Percentiles rank a stretch among this genome's conserved stretches.
Evolutionary conservation across 345 rosid species (phyloP).

Genomic region (Populus nigra): DNA sequence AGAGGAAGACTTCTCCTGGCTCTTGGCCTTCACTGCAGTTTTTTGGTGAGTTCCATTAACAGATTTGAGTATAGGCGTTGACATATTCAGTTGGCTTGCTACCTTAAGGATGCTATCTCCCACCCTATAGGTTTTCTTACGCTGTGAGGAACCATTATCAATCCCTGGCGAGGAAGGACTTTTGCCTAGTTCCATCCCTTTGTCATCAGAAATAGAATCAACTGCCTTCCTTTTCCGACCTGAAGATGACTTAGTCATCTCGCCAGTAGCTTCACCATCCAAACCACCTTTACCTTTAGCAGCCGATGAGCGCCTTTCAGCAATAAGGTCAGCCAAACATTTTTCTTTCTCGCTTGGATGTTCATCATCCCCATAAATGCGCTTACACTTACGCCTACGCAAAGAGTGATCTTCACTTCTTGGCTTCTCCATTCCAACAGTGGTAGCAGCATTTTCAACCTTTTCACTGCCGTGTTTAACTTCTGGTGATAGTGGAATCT

Average conservation of each 20-base stretch:
- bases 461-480: conserved; percentile 15
- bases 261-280: conserved; percentile 16
- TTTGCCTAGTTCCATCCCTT: conserved; percentile 25
- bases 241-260: conserved; percentile 20
- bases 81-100: conserved; percentile 27
- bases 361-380: conserved; percentile 25
- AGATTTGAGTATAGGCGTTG: conserved; percentile 22
- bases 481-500: conserved; percentile 30
- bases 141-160: conserved; percentile 25
- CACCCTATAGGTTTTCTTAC: conserved; percentile 36
- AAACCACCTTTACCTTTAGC: conserved; percentile 29
- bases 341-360: conserved; percentile 45
- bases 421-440: conserved; percentile 30
- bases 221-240: conserved; percentile 44
- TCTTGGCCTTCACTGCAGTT: neutral
- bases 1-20: conserved; percentile 26
- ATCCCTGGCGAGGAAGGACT: conserved; percentile 17
- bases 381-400: conserved; percentile 36
- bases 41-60: conserved; percentile 3
- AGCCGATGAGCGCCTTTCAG: conserved; percentile 35
- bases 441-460: conserved; percentile 21
- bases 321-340: conserved; percentile 55
- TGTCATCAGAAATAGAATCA: conserved; percentile 28
- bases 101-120: conserved; percentile 40
- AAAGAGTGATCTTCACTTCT: conserved; percentile 25